These are phyloP conservation scores for Xylaria multiplex DNA, from an alignment of 2,329 filamentous ascomycete genomes.

Conservation along the genomic window DNA sequence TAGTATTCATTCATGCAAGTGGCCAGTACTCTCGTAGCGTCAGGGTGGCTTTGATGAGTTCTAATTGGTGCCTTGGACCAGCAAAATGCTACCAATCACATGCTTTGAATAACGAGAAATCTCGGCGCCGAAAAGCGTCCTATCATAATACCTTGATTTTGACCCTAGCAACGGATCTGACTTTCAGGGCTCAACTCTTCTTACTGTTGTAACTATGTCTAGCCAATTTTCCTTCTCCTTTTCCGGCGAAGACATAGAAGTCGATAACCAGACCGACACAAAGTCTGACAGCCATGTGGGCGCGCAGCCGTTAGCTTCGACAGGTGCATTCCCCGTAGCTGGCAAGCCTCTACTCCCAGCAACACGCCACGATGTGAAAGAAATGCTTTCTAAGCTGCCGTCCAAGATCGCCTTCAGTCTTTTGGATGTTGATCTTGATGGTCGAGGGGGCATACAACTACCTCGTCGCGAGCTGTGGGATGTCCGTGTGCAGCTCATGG, in stretches of 20 bases:
- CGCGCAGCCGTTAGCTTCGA: conserved; percentile 44
- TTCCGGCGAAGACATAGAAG: conserved; percentile 72
- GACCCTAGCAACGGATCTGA: background rate
- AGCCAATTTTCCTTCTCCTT: conserved; percentile 67
- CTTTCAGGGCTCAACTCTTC: background rate
- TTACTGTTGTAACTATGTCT: conserved; percentile 49
- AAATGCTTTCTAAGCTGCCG: conserved; percentile 69
- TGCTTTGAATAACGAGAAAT: background rate
- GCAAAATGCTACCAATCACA: background rate
- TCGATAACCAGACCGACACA: conserved; percentile 48
- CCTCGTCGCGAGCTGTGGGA: conserved; percentile 85
- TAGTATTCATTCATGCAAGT: too few relatives aligned
- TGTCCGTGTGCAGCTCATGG: conserved; percentile 82
- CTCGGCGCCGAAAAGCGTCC: background rate
- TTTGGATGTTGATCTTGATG: conserved; percentile 69
- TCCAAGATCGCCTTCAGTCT: conserved; percentile 77
- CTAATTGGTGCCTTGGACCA: too few relatives aligned
- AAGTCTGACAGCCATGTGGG: conserved; percentile 33
- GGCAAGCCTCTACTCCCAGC: conserved; percentile 69
- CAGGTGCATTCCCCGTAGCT: conserved; percentile 68
- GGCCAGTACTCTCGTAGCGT: too few relatives aligned
- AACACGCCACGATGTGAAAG: conserved; percentile 59
- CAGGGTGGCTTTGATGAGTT: too few relatives aligned
- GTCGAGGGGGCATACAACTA: conserved; percentile 63
- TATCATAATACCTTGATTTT: background rate